A percentile compares a stretch with the other conserved stretches of the same genome.
phyloP scores from a whole-genome alignment of 176 grass and related monocot species.

The Oryza australiensis region DNA sequence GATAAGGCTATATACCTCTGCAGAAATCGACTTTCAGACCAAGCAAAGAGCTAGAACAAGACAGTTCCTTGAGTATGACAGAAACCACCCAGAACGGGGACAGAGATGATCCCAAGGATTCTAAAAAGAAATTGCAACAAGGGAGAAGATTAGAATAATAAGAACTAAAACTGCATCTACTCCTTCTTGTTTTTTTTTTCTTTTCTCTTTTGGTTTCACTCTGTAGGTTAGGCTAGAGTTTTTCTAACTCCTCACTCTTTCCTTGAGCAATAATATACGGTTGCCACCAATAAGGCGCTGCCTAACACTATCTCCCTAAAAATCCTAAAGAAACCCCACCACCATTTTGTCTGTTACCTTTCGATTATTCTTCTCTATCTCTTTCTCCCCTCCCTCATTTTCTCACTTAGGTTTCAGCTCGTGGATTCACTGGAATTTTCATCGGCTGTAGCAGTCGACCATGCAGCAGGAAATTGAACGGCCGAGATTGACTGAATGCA shows the following conservation, averaged over 20 bases:
- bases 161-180: constrained; percentile 29
- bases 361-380: constrained; percentile 54
- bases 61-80: constrained; percentile 37
- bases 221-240: constrained; percentile 40
- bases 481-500: constrained; percentile 18
- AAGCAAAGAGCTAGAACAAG: constrained; percentile 39
- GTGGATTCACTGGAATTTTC: constrained; percentile 21
- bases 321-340: constrained; percentile 69
- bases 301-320: constrained; percentile 56
- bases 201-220: constrained; percentile 44
- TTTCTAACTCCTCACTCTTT: constrained; percentile 44
- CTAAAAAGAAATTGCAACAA: constrained; percentile 50
- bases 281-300: constrained; percentile 54
- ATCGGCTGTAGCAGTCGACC: constrained; percentile 12
- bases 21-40: constrained; percentile 27
- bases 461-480: neutral
- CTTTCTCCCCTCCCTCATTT: constrained; percentile 35
- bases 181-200: constrained; percentile 44
- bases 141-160: constrained; percentile 46
- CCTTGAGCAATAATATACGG: constrained; percentile 63
- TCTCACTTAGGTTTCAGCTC: constrained; percentile 38
- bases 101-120: constrained; percentile 64
- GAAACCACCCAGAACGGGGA: constrained; percentile 55
- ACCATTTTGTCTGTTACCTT: constrained; percentile 60
- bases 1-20: constrained; percentile 46